Conservation (phyloP, 2,329 filamentous ascomycete species). For the Immersiporthe knoxdaviesiana region DNA sequence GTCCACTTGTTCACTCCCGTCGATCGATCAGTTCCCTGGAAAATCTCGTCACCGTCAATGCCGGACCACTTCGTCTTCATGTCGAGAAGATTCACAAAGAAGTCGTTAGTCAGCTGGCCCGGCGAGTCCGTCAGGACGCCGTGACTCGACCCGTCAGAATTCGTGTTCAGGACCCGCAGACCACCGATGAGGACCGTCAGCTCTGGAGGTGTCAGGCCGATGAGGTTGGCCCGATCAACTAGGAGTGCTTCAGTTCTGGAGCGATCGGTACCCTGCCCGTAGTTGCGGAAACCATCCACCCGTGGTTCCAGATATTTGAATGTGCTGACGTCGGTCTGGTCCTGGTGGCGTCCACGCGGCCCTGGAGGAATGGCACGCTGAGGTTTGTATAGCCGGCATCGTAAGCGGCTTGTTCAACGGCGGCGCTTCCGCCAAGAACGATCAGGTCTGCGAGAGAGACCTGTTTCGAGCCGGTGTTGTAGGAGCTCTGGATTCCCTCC, state of each 20-base stretch:
- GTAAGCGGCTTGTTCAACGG: conserved; percentile 70
- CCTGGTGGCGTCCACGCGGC: conserved; percentile 73
- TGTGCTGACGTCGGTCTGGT: conserved; percentile 70
- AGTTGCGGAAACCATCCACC: conserved; percentile 82
- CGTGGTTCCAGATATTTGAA: conserved; percentile 69
- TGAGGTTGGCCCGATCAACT: conserved; percentile 71
- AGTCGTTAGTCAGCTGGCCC: conserved; percentile 75
- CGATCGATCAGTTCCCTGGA: conserved; percentile 32
- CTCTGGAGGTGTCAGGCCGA: conserved; percentile 72
- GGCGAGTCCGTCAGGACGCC: conserved; percentile 71
- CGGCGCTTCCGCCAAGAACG: conserved; percentile 72
- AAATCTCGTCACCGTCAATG: conserved; percentile 23
- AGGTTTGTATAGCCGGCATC: conserved; percentile 49
- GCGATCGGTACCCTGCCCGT: conserved; percentile 63
- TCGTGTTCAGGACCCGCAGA: conserved; percentile 69
- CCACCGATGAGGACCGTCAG: conserved; percentile 73
- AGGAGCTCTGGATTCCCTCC: conserved; percentile 59
- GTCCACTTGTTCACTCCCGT: conserved; percentile 69
- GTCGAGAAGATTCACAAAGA: conserved; percentile 80
- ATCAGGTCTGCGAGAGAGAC: conserved; percentile 80
- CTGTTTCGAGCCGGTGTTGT: conserved; percentile 60
- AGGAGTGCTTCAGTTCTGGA: conserved; percentile 70
- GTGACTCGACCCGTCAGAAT: conserved; percentile 69
- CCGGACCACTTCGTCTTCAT: conserved; percentile 62
- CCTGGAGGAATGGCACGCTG: conserved; percentile 71